These are phyloP conservation scores for Fusarium udum DNA, from an alignment of 2,329 filamentous ascomycete species.

Conservation along the genomic window DNA sequence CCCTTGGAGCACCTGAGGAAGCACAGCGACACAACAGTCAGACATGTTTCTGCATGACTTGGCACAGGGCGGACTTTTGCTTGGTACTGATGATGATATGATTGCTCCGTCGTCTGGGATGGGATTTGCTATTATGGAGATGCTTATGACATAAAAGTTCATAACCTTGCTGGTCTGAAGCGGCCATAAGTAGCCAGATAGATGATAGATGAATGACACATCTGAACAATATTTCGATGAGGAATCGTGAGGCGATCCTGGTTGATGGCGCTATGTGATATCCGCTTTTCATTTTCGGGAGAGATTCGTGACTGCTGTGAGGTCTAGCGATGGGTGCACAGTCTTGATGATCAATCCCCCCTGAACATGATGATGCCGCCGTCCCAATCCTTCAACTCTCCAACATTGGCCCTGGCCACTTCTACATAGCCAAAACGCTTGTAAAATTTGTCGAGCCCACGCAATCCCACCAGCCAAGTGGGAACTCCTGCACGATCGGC, in stretches of 20 bases:
- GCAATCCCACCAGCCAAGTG: slow-evolving; percentile 48
- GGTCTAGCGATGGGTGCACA: not conserved
- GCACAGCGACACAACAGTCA: not conserved
- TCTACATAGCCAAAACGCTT: slow-evolving; percentile 47
- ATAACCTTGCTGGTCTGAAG: slow-evolving; percentile 10
- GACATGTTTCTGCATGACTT: not conserved
- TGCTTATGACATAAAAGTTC: slow-evolving; percentile 12
- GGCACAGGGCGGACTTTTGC: slow-evolving; percentile 2
- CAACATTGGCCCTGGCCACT: slow-evolving; percentile 50
- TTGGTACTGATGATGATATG: not conserved
- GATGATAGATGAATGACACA: slow-evolving; percentile 3
- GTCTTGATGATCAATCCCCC: slow-evolving; percentile 38
- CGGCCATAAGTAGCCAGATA: not conserved
- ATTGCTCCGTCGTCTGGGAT: slow-evolving; percentile 3
- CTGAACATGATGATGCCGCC: slow-evolving; percentile 52
- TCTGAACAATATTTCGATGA: not conserved
- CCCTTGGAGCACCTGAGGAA: slow-evolving; percentile 2
- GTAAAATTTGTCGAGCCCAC: slow-evolving; percentile 47
- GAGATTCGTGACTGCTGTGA: not conserved
- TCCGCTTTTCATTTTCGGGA: not conserved
- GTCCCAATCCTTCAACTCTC: slow-evolving; percentile 49
- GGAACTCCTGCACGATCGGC: slow-evolving; percentile 44
- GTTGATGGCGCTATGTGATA: not conserved
- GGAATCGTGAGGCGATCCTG: not conserved
- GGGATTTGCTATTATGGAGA: slow-evolving; percentile 11